Base-by-base conservation (phyloP, 345 rosid species). In the Eucalyptus marginata region DNA sequence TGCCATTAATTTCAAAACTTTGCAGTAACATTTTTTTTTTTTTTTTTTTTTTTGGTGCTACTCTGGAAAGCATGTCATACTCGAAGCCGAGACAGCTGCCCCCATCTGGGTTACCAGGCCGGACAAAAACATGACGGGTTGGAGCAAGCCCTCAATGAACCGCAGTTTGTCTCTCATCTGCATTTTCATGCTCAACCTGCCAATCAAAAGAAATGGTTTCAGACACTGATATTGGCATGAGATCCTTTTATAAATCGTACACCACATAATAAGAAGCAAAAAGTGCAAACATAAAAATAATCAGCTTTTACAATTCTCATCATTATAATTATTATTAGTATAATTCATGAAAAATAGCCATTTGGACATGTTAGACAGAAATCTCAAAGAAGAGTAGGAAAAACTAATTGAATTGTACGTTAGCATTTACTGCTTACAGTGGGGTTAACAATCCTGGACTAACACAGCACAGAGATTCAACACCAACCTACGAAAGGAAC, bases 161-260 rank as follows among this genome's bases (percentile, higher is more conserved):
- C 9, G 91, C 93, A 86, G 90, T 87, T 86, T 83, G 94, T 88
- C 95, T 94, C 86, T 91, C 94, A 76, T 80, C 92, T n/a, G 88
- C 93, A 90, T 93, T 93, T 87, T 96, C 98, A 76, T 87, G 92
- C 89, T 96, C 97, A 58, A 95, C 96, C 96, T 95, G 93, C 86
- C 25, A 86, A 87, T 83, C n/a, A 54, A 12, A 66, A 66, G 11
- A 87, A 59, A 29, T 36, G 59, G 86, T 51, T 49, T 84, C 25
- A 51, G 46, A 62, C 24, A 27, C 10, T 86, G 62, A 22, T 46
- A 27, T 43, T 43, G 20, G 86, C 56, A 88, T 86, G 54, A 43
- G 47, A 31, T 17, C n/a, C 40, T 40, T 18, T 40, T 27, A n/a
- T 20, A 44, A 8, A 36, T 8, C 4, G 12, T 14, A 79, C 36